Evolutionary conservation across 305 asterid species (phyloP).

Genomic region (Ilex paraguariensis): DNA sequence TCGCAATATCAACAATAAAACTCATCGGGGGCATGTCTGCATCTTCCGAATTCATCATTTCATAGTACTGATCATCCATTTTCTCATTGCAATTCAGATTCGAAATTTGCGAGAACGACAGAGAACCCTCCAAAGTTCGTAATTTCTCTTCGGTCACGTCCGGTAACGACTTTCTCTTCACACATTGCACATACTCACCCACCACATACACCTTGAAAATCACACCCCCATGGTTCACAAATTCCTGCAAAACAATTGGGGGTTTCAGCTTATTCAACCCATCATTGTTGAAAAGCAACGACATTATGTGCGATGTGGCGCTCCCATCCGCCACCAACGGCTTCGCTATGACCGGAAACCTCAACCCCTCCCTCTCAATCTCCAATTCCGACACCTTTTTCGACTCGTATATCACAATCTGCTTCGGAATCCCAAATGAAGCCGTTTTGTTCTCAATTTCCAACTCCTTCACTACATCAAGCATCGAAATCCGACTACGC

Average conservation of each 20-base stretch:
- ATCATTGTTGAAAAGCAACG: conserved; percentile 44
- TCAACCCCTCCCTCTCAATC: conserved; percentile 26
- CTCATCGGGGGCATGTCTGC: conserved; percentile 57
- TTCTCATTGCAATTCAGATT: conserved; percentile 40
- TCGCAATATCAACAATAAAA: conserved; percentile 60
- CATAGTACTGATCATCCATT: conserved; percentile 27
- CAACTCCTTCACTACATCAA: conserved; percentile 45
- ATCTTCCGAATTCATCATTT: conserved; percentile 33
- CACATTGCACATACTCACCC: conserved; percentile 63
- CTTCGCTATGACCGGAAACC: conserved; percentile 75
- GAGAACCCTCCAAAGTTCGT: conserved; percentile 17
- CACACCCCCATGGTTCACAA: conserved; percentile 90
- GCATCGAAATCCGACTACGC: conserved; percentile 74
- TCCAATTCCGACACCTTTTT: not conserved
- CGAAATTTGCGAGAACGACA: conserved; percentile 79
- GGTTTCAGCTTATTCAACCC: conserved; percentile 45
- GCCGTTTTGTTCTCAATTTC: conserved; percentile 4
- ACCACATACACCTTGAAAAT: conserved; percentile 85
- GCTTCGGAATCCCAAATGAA: conserved; percentile 25
- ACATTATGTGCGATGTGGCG: conserved; percentile 68
- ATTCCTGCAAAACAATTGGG: conserved; percentile 80
- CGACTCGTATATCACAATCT: conserved; percentile 6
- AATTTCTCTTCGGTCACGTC: conserved; percentile 42
- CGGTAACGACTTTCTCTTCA: conserved; percentile 72
- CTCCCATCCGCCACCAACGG: conserved; percentile 61